A percentile compares a stretch with the other conserved stretches of the same genome.
phyloP scores from a whole-genome alignment of 176 grass and related monocot genomes.

The Zizania latifolia region DNA sequence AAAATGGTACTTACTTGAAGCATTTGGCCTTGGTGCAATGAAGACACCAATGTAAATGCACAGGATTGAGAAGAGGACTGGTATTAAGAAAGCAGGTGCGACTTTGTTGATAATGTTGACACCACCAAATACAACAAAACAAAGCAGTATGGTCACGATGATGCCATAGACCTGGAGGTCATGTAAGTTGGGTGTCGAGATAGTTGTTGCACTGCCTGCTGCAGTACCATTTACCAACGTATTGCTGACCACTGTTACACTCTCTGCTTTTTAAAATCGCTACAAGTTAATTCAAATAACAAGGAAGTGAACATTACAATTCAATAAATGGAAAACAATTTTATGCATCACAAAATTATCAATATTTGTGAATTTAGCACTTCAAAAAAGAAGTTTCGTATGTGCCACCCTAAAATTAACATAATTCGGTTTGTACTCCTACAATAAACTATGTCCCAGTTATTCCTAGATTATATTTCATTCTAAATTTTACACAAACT shows the following conservation, averaged over 20 bases:
- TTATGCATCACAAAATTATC: background rate
- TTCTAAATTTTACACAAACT: background rate
- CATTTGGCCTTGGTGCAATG: slow-evolving; percentile 49
- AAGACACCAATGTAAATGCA: slow-evolving; percentile 84
- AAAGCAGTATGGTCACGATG: slow-evolving; percentile 75
- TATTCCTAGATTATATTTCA: background rate
- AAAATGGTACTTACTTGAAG: slow-evolving; percentile 50
- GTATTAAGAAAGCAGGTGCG: slow-evolving; percentile 75
- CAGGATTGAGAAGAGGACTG: slow-evolving; percentile 83
- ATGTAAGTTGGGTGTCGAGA: slow-evolving; percentile 84
- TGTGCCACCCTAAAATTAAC: background rate
- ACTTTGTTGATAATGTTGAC: slow-evolving; percentile 97
- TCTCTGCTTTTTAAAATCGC: slow-evolving; percentile 49
- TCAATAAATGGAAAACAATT: background rate
- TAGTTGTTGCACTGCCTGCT: slow-evolving; percentile 34
- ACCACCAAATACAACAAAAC: slow-evolving; percentile 95
- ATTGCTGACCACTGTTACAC: slow-evolving; percentile 60
- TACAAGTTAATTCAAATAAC: slow-evolving; percentile 15
- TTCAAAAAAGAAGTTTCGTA: background rate
- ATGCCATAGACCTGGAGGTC: slow-evolving; percentile 89
- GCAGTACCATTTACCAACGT: slow-evolving; percentile 43
- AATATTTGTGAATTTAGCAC: background rate
- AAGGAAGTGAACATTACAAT: background rate
- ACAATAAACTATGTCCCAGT: background rate
- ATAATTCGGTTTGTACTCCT: background rate